Evolutionary conservation across 192 early-diverging fungal genomes (phyloP).

Genomic region (Coemansia sp.): DNA sequence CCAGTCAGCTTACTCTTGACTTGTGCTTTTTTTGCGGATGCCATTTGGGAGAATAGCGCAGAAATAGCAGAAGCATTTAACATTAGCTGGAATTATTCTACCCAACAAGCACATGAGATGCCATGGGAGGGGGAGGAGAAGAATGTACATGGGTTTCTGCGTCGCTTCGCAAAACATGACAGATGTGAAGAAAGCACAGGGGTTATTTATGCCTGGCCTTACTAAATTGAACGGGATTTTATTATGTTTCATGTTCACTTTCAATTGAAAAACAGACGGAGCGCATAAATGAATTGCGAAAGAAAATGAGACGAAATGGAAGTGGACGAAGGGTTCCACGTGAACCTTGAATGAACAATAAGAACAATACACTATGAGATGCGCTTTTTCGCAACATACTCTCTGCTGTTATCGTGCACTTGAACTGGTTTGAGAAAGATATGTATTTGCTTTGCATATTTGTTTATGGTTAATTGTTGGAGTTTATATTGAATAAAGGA

Average conservation of each 20-base stretch:
- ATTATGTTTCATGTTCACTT: background rate
- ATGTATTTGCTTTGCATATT: background rate
- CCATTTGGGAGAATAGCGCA: background rate
- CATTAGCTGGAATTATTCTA: too few relatives aligned
- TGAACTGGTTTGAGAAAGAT: background rate
- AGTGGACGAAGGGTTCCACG: background rate
- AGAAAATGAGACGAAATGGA: background rate
- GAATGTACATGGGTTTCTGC: background rate
- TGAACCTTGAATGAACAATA: background rate
- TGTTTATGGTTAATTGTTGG: background rate
- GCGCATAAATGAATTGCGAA: background rate
- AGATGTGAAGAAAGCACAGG: background rate
- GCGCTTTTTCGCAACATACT: too few relatives aligned
- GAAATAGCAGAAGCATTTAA: background rate
- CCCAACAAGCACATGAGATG: background rate
- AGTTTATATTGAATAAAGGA: background rate
- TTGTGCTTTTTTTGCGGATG: background rate
- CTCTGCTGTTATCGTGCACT: too few relatives aligned
- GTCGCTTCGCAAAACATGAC: background rate
- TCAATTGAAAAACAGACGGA: background rate
- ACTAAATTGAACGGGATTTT: too few relatives aligned
- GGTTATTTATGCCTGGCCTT: background rate
- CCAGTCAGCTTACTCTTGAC: background rate
- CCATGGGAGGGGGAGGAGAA: background rate
- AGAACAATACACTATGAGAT: too few relatives aligned